A percentile compares a stretch with the other conserved stretches of the same genome.
Conservation (phyloP, 192 early-diverging fungal genomes). For the Backusella tarrabulga region DNA sequence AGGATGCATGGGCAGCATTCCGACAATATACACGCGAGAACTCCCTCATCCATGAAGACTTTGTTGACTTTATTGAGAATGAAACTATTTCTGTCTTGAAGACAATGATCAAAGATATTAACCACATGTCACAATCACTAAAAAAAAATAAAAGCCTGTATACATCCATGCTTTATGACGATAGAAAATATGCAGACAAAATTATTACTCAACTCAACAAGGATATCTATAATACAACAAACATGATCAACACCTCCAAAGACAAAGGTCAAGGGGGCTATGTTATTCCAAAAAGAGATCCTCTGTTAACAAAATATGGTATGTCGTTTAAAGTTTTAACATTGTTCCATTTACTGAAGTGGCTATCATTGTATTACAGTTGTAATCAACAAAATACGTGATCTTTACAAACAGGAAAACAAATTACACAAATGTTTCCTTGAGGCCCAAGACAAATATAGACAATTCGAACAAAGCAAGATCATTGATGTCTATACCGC, state of each 20-base stretch:
- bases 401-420: slow-evolving; percentile 29
- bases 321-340: background rate
- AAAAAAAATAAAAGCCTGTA: slow-evolving; percentile 34
- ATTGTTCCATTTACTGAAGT: background rate
- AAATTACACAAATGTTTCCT: slow-evolving; percentile 12
- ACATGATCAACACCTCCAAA: background rate
- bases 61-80: slow-evolving; percentile 15
- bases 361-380: background rate
- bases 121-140: slow-evolving; percentile 34
- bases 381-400: slow-evolving; percentile 13
- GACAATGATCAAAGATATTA: slow-evolving; percentile 43
- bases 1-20: slow-evolving; percentile 12
- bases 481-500: slow-evolving; percentile 18
- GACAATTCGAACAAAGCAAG: slow-evolving; percentile 19
- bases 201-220: slow-evolving; percentile 32
- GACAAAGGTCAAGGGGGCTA: slow-evolving; percentile 23
- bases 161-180: slow-evolving; percentile 37
- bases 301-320: slow-evolving; percentile 24
- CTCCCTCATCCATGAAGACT: background rate
- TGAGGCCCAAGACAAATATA: slow-evolving; percentile 13
- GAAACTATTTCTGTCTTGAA: slow-evolving; percentile 26
- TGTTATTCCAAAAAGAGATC: slow-evolving; percentile 13
- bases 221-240: slow-evolving; percentile 16
- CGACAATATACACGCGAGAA: slow-evolving; percentile 10
- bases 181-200: slow-evolving; percentile 37